These are phyloP conservation scores for Paradendryphiella salina DNA, from an alignment of 2,329 filamentous ascomycete genomes.

Conservation along the genomic window DNA sequence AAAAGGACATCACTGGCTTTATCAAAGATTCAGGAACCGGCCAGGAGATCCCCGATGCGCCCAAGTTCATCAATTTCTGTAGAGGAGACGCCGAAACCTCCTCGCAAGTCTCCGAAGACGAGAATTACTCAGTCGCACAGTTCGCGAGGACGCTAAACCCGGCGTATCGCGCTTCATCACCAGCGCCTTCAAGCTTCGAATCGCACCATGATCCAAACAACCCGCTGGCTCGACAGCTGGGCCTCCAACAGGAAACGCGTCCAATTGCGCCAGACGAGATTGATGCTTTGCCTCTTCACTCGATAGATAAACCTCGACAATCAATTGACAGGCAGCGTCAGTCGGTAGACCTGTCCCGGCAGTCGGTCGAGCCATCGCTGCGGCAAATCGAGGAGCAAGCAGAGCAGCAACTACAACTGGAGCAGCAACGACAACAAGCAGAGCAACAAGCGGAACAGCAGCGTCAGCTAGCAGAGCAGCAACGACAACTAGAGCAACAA, in stretches of 20 bases:
- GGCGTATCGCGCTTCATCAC: constrained; percentile 91
- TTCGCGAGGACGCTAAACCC: constrained; percentile 96
- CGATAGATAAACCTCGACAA: constrained; percentile 17
- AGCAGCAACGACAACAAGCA: not conserved
- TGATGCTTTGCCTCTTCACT: constrained; percentile 23
- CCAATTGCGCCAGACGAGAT: constrained; percentile 36
- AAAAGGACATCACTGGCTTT: constrained; percentile 88
- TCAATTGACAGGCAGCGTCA: constrained; percentile 8
- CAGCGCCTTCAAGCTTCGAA: constrained; percentile 89
- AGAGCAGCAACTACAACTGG: not conserved
- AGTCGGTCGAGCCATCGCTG: constrained; percentile 2
- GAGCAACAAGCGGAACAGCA: not conserved
- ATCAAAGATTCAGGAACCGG: constrained; percentile 89
- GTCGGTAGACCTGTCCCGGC: constrained; percentile 2
- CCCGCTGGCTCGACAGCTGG: constrained; percentile 69
- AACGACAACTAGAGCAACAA: too few relatives aligned
- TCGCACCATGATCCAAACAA: constrained; percentile 88
- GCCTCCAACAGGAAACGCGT: constrained; percentile 52
- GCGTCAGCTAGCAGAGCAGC: constrained; percentile 1
- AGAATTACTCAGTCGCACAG: constrained; percentile 90
- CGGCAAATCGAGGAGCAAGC: constrained; percentile 4
- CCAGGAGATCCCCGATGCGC: constrained; percentile 95
- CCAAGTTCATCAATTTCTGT: constrained; percentile 98
- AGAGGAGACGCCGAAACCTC: constrained; percentile 82
- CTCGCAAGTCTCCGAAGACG: constrained; percentile 84